Percentiles rank a stretch among this genome's conserved stretches.
Conservation (phyloP, 2,329 filamentous ascomycete genomes). For the Alternaria panax region DNA sequence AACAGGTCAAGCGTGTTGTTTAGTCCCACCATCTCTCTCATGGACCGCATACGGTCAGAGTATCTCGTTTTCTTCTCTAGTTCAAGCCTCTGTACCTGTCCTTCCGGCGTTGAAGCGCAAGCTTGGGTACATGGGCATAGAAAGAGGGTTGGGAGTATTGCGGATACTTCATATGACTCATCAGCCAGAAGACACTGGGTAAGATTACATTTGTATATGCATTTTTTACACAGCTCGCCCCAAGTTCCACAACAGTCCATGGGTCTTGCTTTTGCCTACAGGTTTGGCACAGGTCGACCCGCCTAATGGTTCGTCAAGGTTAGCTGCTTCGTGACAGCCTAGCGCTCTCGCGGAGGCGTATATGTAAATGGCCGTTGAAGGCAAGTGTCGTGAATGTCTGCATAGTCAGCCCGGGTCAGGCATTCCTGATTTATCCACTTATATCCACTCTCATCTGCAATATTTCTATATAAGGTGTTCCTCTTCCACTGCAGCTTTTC, state of each 20-base stretch:
- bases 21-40: conserved; percentile 14
- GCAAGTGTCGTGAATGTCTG: not conserved
- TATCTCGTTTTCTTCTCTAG: not conserved
- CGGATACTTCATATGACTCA: conserved; percentile 5
- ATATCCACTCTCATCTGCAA: not conserved
- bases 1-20: conserved; percentile 46
- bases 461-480: not conserved
- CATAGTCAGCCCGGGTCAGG: not conserved
- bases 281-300: conserved; percentile 2
- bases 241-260: not conserved
- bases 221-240: conserved; percentile 1
- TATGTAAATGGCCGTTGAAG: not conserved
- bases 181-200: not conserved
- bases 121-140: not conserved
- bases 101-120: conserved; percentile 31
- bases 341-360: not conserved
- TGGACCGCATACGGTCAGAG: not conserved
- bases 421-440: not conserved
- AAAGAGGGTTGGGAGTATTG: conserved; percentile 21
- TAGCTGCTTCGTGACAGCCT: not conserved
- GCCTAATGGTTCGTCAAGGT: not conserved
- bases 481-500: not conserved
- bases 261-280: conserved; percentile 6
- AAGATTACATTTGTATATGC: conserved; percentile 7
- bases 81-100: conserved; percentile 7